These are phyloP conservation scores for Leishmania aethiopica DNA, from an alignment of 208 protist genomes.

Conservation along the genomic window DNA sequence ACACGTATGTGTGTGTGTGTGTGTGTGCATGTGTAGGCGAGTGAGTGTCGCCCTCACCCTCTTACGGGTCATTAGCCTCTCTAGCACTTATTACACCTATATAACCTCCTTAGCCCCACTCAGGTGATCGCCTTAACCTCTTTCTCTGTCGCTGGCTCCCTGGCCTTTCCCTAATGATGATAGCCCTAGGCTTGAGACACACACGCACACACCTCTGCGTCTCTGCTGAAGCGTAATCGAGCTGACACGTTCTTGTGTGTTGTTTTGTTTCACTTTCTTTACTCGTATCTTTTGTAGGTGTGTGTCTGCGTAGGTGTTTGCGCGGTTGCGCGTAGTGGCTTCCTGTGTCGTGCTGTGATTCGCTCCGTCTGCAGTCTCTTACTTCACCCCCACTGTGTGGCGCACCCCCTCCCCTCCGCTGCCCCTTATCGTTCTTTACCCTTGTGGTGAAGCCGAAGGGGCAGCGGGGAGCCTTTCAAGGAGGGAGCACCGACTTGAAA, in stretches of 20 bases:
- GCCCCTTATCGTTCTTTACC: background rate
- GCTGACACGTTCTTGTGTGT: background rate
- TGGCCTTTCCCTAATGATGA: background rate
- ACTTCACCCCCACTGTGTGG: background rate
- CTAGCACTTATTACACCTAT: background rate
- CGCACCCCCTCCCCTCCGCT: background rate
- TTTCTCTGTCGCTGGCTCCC: background rate
- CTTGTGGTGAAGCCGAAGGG: background rate
- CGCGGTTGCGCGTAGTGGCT: background rate
- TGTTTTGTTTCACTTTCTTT: background rate
- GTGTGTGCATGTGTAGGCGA: background rate
- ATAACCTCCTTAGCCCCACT: background rate
- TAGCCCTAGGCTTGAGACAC: background rate
- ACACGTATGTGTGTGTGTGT: background rate
- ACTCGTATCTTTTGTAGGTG: background rate
- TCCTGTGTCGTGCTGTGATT: background rate
- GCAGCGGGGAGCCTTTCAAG: background rate
- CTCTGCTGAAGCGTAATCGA: background rate
- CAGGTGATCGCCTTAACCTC: background rate
- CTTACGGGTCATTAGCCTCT: background rate
- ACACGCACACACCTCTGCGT: background rate
- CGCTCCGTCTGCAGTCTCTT: background rate
- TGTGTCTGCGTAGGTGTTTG: background rate
- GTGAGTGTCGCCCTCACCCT: background rate
- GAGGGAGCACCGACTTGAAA: background rate